Conservation (phyloP, 2,329 filamentous ascomycete species). For the Lasiodiplodia sp. region DNA sequence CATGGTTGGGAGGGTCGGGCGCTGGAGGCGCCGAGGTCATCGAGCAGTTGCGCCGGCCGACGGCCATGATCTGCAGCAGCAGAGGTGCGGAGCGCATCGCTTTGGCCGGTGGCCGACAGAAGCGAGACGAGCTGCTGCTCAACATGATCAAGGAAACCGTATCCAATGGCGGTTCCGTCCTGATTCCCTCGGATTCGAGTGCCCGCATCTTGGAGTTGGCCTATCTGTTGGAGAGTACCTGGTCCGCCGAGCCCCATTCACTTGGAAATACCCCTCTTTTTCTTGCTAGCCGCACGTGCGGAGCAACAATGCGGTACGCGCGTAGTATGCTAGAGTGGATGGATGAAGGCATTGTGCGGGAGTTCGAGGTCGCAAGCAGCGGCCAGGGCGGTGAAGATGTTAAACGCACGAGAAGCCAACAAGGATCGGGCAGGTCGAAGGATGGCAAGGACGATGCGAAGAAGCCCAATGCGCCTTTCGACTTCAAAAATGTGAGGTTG, state of each 20-base stretch:
- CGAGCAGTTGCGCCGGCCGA: slow-evolving; percentile 91
- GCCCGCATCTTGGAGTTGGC: slow-evolving; percentile 92
- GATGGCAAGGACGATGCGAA: slow-evolving; percentile 54
- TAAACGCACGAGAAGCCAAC: slow-evolving; percentile 44
- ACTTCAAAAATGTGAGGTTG: slow-evolving; percentile 84
- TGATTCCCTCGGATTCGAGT: slow-evolving; percentile 94
- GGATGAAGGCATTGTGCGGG: slow-evolving; percentile 92
- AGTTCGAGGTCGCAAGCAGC: slow-evolving; percentile 75
- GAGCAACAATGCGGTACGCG: slow-evolving; percentile 88
- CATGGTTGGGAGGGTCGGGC: slow-evolving; percentile 86
- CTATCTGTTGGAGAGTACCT: slow-evolving; percentile 91
- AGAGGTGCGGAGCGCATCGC: slow-evolving; percentile 76
- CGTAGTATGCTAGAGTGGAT: slow-evolving; percentile 99
- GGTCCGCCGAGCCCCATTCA: slow-evolving; percentile 63
- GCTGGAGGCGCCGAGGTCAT: slow-evolving; percentile 87
- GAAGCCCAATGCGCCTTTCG: slow-evolving; percentile 75
- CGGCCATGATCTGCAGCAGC: slow-evolving; percentile 90
- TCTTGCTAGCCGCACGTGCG: slow-evolving; percentile 83
- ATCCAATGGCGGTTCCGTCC: slow-evolving; percentile 82
- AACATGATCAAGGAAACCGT: slow-evolving; percentile 82
- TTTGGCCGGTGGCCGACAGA: slow-evolving; percentile 75
- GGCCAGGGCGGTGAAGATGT: slow-evolving; percentile 42
- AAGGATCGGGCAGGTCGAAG: slow-evolving; percentile 46
- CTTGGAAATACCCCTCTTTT: slow-evolving; percentile 66
- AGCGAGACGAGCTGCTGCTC: slow-evolving; percentile 84